A percentile compares a stretch with the other conserved stretches of the same genome.
Evolutionary conservation across 495 filamentous ascomycete species (phyloP).

Genomic region (Hypoxylon crocopeplum): DNA sequence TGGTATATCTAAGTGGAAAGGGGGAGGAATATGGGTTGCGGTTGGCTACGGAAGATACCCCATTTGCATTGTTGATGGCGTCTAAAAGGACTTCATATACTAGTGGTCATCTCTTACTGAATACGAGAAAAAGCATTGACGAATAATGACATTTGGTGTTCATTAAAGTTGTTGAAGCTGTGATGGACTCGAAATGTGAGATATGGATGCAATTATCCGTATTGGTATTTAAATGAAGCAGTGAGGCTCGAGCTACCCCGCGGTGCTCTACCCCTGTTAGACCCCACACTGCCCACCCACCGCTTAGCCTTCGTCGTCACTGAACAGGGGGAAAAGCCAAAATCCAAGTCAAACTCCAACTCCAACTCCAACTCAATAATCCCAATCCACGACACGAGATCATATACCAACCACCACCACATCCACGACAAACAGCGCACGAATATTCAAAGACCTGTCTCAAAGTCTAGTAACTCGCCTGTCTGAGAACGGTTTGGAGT

Average conservation of each 20-base stretch:
- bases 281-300: too few species aligned
- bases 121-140: too few species aligned
- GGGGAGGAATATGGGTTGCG: constrained; percentile 8
- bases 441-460: too few species aligned
- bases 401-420: neutral
- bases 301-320: too few species aligned
- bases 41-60: constrained; percentile 38
- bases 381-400: constrained; percentile 13
- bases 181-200: neutral
- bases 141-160: too few species aligned
- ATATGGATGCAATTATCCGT: constrained; percentile 5
- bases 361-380: constrained; percentile 10
- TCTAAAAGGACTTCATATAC: constrained; percentile 20
- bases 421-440: neutral
- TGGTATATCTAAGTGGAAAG: neutral
- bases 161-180: too few species aligned
- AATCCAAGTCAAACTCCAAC: constrained; percentile 20
- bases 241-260: constrained; percentile 29
- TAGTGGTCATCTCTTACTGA: too few species aligned
- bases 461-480: too few species aligned
- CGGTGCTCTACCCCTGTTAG: neutral
- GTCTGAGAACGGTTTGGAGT: too few species aligned
- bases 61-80: constrained; percentile 32
- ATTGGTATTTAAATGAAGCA: neutral
- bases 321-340: too few species aligned